Conservation (phyloP, 116 monocot genomes). For the Trichopus zeylanicus region DNA sequence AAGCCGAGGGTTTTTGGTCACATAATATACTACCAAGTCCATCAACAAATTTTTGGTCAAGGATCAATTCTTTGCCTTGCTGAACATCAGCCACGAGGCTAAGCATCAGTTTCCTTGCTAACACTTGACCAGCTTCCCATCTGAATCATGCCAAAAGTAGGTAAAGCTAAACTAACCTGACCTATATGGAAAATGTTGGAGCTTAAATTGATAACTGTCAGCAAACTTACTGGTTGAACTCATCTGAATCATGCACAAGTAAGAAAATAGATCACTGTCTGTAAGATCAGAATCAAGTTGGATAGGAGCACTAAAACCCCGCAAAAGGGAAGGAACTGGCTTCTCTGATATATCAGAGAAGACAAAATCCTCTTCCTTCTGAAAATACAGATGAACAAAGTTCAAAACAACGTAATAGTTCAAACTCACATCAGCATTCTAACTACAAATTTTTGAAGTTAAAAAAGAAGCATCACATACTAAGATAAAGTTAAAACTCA, state of each 20-base stretch:
- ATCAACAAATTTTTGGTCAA: constrained; percentile 78
- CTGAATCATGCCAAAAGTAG: constrained; percentile 48
- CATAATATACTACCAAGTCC: constrained; percentile 73
- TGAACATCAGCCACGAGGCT: constrained; percentile 78
- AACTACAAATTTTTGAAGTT: too few species aligned
- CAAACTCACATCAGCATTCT: background rate
- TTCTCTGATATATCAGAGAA: constrained; percentile 68
- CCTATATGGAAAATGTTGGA: background rate
- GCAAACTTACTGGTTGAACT: constrained; percentile 81
- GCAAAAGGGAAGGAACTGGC: constrained; percentile 82
- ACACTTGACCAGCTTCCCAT: constrained; percentile 95
- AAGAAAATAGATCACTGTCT: constrained; percentile 83
- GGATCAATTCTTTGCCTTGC: constrained; percentile 55
- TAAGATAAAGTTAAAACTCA: too few species aligned
- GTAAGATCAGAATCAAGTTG: constrained; percentile 94
- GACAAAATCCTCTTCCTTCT: constrained; percentile 95
- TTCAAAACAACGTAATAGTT: background rate
- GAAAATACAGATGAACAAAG: constrained; percentile 16
- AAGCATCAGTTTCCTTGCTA: constrained; percentile 94
- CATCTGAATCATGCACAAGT: constrained; percentile 95
- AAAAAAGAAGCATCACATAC: too few species aligned
- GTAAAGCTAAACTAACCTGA: constrained; percentile 4
- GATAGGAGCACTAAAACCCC: constrained; percentile 89
- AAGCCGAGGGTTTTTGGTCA: too few species aligned
- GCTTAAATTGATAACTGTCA: background rate